Base-by-base conservation (phyloP, 169 alveolate genomes). In the Ichthyophthirius multifiliis region DNA sequence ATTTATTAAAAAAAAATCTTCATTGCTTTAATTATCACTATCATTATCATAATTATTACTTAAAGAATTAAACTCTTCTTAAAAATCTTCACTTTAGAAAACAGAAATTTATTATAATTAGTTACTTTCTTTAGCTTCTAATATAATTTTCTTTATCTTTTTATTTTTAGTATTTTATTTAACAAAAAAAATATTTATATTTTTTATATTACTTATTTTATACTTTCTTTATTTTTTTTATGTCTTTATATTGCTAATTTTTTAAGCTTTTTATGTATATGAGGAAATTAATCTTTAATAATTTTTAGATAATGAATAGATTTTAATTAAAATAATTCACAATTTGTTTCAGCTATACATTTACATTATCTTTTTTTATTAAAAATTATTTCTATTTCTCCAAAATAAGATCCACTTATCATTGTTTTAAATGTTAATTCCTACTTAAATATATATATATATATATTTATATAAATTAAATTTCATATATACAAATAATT, bases 351-450 rank as follows among this genome's bases (percentile, higher is more conserved):
- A 64, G 85, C 65, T 43, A 43, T 16, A 12, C 82, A 82, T 23
- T 35, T 34, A 76, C 43, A 76, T 16, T 43, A 34, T 39, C 91
- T 81, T 27, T 47, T 41, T 18, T 65, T 77, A 34, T 82, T 81
- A 30, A 44, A 37, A 44, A 86, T 65, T 20, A 86, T 82, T 71
- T 86, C 92, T 6, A 83, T 74, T 39, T 86, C 92, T 34, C 92
- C 92, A 82, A 86, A 86, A 67, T 86, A 86, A 34, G 77, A 48
- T n/a, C 88, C 92, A 75, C 76, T 48, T 16, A 86, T 74, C 83
- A 74, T 80, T 16, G 86, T 41, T 55, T 81, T 81, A 63, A 81
- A 81, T 30, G 76, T 71, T 7, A 81, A 44, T 39, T 15, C 37
- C 75, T 81, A 44, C n/a, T 5, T 10, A 32, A 0, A 55, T 55